Conservation (phyloP, 768 basidiomycete species). For the Steccherinum ochraceum region DNA sequence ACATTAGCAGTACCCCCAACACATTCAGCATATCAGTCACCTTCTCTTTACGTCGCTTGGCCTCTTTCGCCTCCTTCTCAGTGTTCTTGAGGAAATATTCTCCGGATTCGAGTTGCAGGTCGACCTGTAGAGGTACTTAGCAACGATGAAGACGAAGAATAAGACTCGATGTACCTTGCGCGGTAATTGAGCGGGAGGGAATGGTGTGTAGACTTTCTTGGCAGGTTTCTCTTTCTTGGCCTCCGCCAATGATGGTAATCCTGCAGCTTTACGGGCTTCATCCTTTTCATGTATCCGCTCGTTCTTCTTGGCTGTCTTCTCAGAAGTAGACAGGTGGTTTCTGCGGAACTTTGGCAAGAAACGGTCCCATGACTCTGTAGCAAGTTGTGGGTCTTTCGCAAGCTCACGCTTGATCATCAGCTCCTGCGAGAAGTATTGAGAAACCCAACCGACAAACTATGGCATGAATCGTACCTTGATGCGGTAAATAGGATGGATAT, state of each 20-base stretch:
- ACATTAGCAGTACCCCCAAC: background rate
- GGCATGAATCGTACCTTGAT: slow-evolving; percentile 64
- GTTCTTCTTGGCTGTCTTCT: slow-evolving; percentile 91
- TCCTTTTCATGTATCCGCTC: slow-evolving; percentile 55
- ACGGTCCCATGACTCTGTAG: slow-evolving; percentile 91
- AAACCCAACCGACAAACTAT: background rate
- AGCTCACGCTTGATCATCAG: slow-evolving; percentile 98
- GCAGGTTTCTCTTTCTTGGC: slow-evolving; percentile 42
- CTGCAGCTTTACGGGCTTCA: slow-evolving; percentile 62
- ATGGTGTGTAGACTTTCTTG: slow-evolving; percentile 97
- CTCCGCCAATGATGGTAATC: slow-evolving; percentile 36
- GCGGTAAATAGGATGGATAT: slow-evolving; percentile 97
- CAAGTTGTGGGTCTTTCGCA: slow-evolving; percentile 95
- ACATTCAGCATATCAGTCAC: slow-evolving; percentile 26
- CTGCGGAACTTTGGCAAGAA: slow-evolving; percentile 96
- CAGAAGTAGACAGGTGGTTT: slow-evolving; percentile 85
- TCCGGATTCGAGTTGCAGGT: slow-evolving; percentile 91
- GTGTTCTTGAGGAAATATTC: slow-evolving; percentile 95
- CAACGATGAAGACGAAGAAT: background rate
- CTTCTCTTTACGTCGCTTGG: slow-evolving; percentile 70
- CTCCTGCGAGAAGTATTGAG: slow-evolving; percentile 48
- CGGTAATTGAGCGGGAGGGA: slow-evolving; percentile 91
- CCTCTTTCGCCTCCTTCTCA: slow-evolving; percentile 77
- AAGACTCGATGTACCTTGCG: slow-evolving; percentile 60
- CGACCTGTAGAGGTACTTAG: slow-evolving; percentile 45